Conservation (phyloP, 163 green algal species). For the Trebouxiophyceae sp. region DNA sequence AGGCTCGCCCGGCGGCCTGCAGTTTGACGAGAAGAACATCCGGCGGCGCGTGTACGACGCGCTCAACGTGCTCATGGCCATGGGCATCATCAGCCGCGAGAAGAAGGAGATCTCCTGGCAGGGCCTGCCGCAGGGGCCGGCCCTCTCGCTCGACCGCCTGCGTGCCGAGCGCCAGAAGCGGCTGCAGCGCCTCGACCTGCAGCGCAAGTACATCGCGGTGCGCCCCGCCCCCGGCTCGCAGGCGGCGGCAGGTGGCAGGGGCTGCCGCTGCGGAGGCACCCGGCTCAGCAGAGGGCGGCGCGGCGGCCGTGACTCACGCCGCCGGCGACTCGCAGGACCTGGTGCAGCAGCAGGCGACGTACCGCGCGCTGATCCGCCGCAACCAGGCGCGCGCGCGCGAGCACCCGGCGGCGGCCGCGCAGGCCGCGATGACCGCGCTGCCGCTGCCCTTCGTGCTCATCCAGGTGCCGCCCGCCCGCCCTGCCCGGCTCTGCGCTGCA, state of each 20-base stretch:
- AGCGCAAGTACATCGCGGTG: constrained; percentile 22
- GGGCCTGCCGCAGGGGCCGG: constrained; percentile 31
- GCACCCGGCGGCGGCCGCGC: constrained; percentile 6
- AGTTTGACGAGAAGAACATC: constrained; percentile 95
- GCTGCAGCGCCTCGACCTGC: constrained; percentile 6
- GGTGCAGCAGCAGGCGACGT: constrained; percentile 23
- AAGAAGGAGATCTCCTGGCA: constrained; percentile 89
- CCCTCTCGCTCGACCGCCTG: constrained; percentile 14
- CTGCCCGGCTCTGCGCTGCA: too few relatives aligned
- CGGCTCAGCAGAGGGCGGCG: too few relatives aligned
- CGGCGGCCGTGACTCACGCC: too few relatives aligned
- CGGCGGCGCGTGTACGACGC: constrained; percentile 92
- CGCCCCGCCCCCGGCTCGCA: too few relatives aligned
- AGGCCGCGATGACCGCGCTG: constrained; percentile 22
- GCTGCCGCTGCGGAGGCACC: too few relatives aligned
- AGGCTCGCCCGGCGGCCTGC: constrained; percentile 14
- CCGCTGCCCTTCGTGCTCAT: constrained; percentile 53
- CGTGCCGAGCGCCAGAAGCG: constrained; percentile 13
- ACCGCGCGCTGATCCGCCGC: constrained; percentile 34
- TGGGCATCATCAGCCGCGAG: constrained; percentile 89
- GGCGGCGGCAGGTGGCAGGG: too few relatives aligned
- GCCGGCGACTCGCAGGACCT: constrained; percentile 24
- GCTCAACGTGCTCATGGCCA: constrained; percentile 95
- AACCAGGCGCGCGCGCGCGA: constrained; percentile 25
- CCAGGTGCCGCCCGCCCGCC: too few relatives aligned